Conservation (phyloP, 2,329 filamentous ascomycete genomes). For the Cladophialophora yegresii region DNA sequence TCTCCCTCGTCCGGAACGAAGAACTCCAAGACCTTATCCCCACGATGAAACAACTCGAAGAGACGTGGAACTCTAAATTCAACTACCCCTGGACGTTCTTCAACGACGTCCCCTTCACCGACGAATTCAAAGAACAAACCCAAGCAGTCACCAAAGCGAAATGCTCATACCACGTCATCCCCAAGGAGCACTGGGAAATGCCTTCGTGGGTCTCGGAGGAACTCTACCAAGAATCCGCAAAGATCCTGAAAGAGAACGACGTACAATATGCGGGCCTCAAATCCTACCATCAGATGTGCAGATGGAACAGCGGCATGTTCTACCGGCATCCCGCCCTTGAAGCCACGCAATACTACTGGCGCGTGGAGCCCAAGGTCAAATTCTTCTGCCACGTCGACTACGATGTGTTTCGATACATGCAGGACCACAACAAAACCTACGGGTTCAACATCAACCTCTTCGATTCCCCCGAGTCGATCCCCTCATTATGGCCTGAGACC, state of each 20-base stretch:
- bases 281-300: conserved; percentile 98
- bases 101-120: conserved; percentile 90
- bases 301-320: conserved; percentile 98
- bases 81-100: conserved; percentile 99
- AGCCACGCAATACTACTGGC: conserved; percentile 91
- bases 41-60: conserved; percentile 87
- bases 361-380: conserved; percentile 96
- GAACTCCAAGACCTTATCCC: conserved; percentile 81
- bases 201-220: conserved; percentile 91
- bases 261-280: conserved; percentile 88
- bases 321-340: conserved; percentile 90
- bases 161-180: conserved; percentile 66
- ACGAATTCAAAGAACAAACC: conserved; percentile 87
- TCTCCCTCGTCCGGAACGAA: conserved; percentile 88
- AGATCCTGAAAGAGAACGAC: conserved; percentile 76
- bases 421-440: conserved; percentile 97
- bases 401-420: conserved; percentile 97
- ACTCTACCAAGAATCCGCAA: conserved; percentile 79
- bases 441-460: conserved; percentile 98
- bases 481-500: conserved; percentile 93
- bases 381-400: conserved; percentile 99
- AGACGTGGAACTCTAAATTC: conserved; percentile 97
- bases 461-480: conserved; percentile 83
- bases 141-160: conserved; percentile 82
- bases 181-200: conserved; percentile 90